These are phyloP conservation scores for Bassia scoparia DNA, from an alignment of 148 eudicot genomes.

Conservation along the genomic window DNA sequence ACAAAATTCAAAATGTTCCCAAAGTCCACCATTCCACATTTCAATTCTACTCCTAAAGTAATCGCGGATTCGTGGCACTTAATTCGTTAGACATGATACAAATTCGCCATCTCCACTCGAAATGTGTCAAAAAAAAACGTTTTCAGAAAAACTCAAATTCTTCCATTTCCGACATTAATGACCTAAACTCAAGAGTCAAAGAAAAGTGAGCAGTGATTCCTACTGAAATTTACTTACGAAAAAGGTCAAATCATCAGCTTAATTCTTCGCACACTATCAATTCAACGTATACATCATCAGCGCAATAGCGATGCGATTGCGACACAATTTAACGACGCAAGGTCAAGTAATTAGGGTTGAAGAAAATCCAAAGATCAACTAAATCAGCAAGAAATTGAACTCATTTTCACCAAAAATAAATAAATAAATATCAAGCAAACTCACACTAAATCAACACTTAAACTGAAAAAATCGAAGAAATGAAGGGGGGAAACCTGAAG, in stretches of 20 bases:
- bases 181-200: no score
- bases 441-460: background rate
- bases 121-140: background rate
- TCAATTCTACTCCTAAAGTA: background rate
- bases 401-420: background rate
- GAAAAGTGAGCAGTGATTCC: no score
- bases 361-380: background rate
- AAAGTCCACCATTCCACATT: no score
- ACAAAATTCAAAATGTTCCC: background rate
- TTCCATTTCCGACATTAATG: background rate
- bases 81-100: background rate
- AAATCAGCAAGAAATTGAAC: background rate
- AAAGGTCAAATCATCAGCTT: background rate
- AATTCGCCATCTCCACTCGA: background rate
- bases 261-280: background rate
- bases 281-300: background rate
- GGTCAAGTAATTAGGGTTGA: conserved; percentile 21
- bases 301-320: background rate
- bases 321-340: background rate
- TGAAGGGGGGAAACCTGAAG: conserved; percentile 22
- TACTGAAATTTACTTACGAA: no score
- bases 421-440: background rate
- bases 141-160: background rate
- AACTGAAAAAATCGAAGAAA: background rate
- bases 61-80: background rate